Evolutionary conservation across 306 rosid species (phyloP), one percentile per base, ranked within the genome.

Genomic region (Ceratonia siliqua): DNA sequence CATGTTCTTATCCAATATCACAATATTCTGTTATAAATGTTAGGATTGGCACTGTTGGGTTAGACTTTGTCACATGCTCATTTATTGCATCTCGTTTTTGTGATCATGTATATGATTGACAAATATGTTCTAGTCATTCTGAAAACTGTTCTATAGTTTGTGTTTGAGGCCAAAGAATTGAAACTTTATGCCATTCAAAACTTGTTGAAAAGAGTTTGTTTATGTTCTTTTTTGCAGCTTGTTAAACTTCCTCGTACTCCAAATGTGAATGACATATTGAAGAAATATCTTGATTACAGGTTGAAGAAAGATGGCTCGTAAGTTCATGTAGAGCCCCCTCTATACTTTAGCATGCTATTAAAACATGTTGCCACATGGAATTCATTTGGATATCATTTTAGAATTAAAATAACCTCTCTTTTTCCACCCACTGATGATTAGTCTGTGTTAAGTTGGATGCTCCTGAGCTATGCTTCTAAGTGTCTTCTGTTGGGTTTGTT

Each of bases 171-270:
- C 18, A 21, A 18, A 58, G 45, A 43, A 9, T 28, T 27, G 41
- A 42, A 21, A 63, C 54, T 65, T 62, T 2, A 12, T 41, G 22
- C 48, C 63, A 61, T 58, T 12, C 3, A 6, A 20, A 18, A 50
- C 38, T 42, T 73, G 43, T 74, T 72, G 20, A 42, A 63, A 80
- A 18, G 56, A 55, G 22, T 74, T 48, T 41, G 14, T 80, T 13
- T 46, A 53, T 75, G 48, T 82, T 62, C 45, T 49, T 21, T 54
- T 38, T 70, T 86, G 88, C 97, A 91, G 98, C 94, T 89, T 46
- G 94, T 91, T 53, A 94, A 88, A 82, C 97, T 94, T 79, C 98
- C 98, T 17, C 92, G 98, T 3, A 65, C 78, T 50, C 98, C 94
- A 66, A 94, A 82, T 81, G 93, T 91, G 30, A 89, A 86, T 42